Conservation (phyloP, 371 early-diverging fungal species). For the Mucor piriformis region DNA sequence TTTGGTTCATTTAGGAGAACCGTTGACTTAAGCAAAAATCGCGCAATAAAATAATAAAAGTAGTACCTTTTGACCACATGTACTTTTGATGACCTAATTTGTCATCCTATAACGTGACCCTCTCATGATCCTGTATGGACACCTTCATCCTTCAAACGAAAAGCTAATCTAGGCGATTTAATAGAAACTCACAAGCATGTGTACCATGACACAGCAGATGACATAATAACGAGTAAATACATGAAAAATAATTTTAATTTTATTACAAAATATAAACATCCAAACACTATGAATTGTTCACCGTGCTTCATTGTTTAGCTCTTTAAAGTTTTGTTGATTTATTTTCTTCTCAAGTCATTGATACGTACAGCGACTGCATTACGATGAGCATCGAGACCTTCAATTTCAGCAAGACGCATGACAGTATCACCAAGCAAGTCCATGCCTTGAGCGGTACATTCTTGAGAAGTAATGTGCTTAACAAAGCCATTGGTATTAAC, state of each 20-base stretch:
- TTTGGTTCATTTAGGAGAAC: no score
- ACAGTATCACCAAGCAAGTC: constrained; percentile 85
- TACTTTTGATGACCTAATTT: no score
- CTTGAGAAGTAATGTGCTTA: constrained; percentile 95
- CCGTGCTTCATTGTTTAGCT: not conserved
- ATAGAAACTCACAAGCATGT: no score
- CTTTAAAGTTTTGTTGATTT: not conserved
- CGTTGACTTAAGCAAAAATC: no score
- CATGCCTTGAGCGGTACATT: constrained; percentile 88
- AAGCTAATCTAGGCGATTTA: no score
- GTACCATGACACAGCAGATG: no score
- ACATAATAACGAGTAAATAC: no score
- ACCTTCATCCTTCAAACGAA: no score
- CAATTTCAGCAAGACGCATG: constrained; percentile 91
- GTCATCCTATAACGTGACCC: no score
- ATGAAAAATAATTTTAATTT: not conserved
- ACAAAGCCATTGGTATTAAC: constrained; percentile 93
- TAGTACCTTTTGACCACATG: no score
- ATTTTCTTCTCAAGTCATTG: constrained; percentile 60
- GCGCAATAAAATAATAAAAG: no score
- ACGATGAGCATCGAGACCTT: constrained; percentile 94
- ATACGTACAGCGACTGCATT: constrained; percentile 94
- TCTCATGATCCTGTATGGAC: no score
- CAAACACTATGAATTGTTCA: not conserved
- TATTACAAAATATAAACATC: not conserved